Conservation (phyloP, 129 eudicot genomes). For the Centella asiatica region DNA sequence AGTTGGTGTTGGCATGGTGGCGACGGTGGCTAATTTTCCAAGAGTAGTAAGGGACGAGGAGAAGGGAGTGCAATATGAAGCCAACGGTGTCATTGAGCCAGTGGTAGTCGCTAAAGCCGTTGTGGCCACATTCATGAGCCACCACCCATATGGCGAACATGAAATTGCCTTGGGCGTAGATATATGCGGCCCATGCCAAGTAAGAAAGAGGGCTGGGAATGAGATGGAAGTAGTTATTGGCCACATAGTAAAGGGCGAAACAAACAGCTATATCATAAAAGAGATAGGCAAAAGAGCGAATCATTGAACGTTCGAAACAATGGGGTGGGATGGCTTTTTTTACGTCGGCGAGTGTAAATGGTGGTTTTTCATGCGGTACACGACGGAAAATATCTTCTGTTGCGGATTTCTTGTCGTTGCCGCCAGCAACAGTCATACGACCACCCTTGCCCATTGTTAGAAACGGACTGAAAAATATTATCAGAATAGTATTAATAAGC, state of each 20-base stretch:
- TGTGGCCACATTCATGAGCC: slow-evolving; percentile 27
- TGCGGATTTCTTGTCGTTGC: neutral
- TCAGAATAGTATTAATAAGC: too few relatives aligned
- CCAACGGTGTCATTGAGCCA: slow-evolving; percentile 27
- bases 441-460: slow-evolving; percentile 24
- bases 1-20: slow-evolving; percentile 28
- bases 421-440: neutral
- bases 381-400: slow-evolving; percentile 2
- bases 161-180: slow-evolving; percentile 19
- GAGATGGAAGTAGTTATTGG: slow-evolving; percentile 18
- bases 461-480: too few relatives aligned
- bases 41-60: slow-evolving; percentile 23
- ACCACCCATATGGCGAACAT: slow-evolving; percentile 18
- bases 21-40: slow-evolving; percentile 23
- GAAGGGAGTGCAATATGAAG: slow-evolving; percentile 15
- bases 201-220: slow-evolving; percentile 11
- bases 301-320: slow-evolving; percentile 13
- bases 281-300: slow-evolving; percentile 14
- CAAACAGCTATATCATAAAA: slow-evolving; percentile 14
- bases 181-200: slow-evolving; percentile 27
- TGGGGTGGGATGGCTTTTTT: slow-evolving; percentile 26
- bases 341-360: slow-evolving; percentile 17
- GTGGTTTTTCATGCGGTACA: slow-evolving; percentile 15
- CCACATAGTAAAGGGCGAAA: slow-evolving; percentile 12
- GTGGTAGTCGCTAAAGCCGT: slow-evolving; percentile 14